Evolutionary conservation across 2,329 filamentous ascomycete species (phyloP).

Genomic region (Clarireedia monteithiana): DNA sequence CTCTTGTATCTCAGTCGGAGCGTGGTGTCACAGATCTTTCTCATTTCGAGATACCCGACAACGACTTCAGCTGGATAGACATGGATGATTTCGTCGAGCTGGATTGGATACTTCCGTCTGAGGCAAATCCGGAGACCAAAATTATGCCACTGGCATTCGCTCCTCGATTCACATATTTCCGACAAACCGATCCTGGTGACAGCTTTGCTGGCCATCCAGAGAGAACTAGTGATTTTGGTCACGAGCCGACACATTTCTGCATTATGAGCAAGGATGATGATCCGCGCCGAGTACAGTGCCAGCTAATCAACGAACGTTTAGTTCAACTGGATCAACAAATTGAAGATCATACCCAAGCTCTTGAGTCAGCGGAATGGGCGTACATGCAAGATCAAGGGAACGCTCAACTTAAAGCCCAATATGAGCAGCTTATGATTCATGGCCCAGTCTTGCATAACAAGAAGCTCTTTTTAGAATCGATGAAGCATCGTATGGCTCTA

Average conservation of each 20-base stretch:
- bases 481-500: conserved; percentile 34
- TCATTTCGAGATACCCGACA: conserved; percentile 89
- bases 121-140: conserved; percentile 85
- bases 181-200: conserved; percentile 86
- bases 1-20: conserved; percentile 45
- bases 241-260: conserved; percentile 89
- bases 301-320: conserved; percentile 75
- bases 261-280: conserved; percentile 91
- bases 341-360: conserved; percentile 59
- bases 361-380: conserved; percentile 69
- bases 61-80: conserved; percentile 94
- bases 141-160: conserved; percentile 89
- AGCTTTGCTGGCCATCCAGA: conserved; percentile 73
- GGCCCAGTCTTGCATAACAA: conserved; percentile 49
- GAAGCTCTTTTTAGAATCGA: conserved; percentile 49
- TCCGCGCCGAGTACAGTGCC: conserved; percentile 78
- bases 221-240: conserved; percentile 80
- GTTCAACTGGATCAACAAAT: conserved; percentile 73
- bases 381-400: conserved; percentile 46
- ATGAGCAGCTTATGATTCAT: conserved; percentile 52
- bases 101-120: conserved; percentile 88
- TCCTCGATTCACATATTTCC: conserved; percentile 94
- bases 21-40: conserved; percentile 63
- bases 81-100: conserved; percentile 99
- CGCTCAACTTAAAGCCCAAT: conserved; percentile 45